These are phyloP conservation scores for Nemania sp. DNA, from an alignment of 2,329 filamentous ascomycete species.

Conservation along the genomic window DNA sequence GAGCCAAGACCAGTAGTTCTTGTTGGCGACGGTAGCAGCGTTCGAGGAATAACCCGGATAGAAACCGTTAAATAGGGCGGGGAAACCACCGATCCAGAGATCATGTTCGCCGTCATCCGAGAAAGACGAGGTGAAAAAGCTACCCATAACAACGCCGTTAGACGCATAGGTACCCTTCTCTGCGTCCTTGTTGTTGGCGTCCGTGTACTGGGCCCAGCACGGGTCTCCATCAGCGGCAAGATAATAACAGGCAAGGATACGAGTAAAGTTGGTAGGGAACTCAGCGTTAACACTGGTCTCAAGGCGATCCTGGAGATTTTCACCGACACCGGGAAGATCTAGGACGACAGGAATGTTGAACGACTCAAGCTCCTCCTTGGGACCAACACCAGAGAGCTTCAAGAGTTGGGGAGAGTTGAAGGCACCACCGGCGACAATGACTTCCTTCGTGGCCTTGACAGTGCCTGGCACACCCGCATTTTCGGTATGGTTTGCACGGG, in stretches of 20 bases:
- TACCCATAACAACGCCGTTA: slow-evolving; percentile 51
- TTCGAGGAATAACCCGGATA: slow-evolving; percentile 54
- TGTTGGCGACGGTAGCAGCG: slow-evolving; percentile 50
- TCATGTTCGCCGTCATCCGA: slow-evolving; percentile 49
- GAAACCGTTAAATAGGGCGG: slow-evolving; percentile 56
- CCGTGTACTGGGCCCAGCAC: slow-evolving; percentile 47
- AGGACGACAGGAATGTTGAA: slow-evolving; percentile 57
- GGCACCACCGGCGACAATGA: slow-evolving; percentile 63
- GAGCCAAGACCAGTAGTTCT: slow-evolving; percentile 59
- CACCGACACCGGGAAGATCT: slow-evolving; percentile 68
- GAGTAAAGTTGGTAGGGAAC: slow-evolving; percentile 53
- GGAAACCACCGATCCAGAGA: slow-evolving; percentile 55
- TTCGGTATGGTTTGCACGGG: slow-evolving; percentile 44
- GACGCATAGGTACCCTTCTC: slow-evolving; percentile 52
- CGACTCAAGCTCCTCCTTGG: slow-evolving; percentile 53
- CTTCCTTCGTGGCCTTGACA: slow-evolving; percentile 58
- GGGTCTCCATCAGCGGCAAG: slow-evolving; percentile 51
- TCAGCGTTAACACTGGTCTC: slow-evolving; percentile 60
- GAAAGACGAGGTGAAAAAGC: slow-evolving; percentile 47
- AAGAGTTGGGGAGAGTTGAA: slow-evolving; percentile 66
- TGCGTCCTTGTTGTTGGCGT: slow-evolving; percentile 36
- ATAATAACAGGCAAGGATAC: slow-evolving; percentile 54
- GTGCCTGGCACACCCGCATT: slow-evolving; percentile 49
- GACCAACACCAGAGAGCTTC: slow-evolving; percentile 62
- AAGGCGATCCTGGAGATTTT: slow-evolving; percentile 68